Base-by-base conservation (phyloP, 208 protist genomes). In the Herpetomonas tarakana region DNA sequence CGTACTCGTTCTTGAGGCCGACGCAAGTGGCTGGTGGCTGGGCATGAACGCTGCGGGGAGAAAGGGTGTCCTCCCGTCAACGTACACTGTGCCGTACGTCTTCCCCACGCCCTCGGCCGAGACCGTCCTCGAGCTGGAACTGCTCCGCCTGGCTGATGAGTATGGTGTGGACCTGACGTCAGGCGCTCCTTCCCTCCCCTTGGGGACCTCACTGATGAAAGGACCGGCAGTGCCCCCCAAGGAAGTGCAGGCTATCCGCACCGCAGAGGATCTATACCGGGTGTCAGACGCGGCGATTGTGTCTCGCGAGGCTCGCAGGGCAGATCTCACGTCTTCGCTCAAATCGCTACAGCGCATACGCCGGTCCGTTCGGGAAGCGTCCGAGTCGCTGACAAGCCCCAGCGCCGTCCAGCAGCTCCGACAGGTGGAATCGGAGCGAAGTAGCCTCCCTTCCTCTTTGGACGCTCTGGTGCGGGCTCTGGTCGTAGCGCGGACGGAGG, bases 1-100 rank as follows among this genome's bases (percentile, higher is more conserved):
- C 25, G n/a, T 93, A 0, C 52, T 76, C 54, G 72, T 90, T 2
- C 38, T 87, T 3, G 86, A 90, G 22, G 60, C 71, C 14, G 74
- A 90, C 35, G 52, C 52, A 0, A 91, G 75, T 35, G 86, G 86
- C 16, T 93, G 86, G 86, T 93, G 86, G 86, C 71, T 81, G 1
- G 86, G 80, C 4, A 51, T 62, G 1, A 93, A 89, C 54, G 22
- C 61, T 18, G 53, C 61, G 1, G 78, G 75, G 0, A 62, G 58
- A 18, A 81, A 76, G 38, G 86, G 86, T 26, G 53, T 93, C 18
- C 77, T 93, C 24, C 86, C 86, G 0, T 87, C 78, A n/a, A 90
- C 86, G 12, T 90, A 83, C 58, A 78, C 77, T 2, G 53, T 66
- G 25, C 73, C 75, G 2, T 76, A 80, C 28, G 26, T 61, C 16